These are phyloP conservation scores for Alternaria sp. DNA, from an alignment of 2,329 filamentous ascomycete species.

Conservation along the genomic window DNA sequence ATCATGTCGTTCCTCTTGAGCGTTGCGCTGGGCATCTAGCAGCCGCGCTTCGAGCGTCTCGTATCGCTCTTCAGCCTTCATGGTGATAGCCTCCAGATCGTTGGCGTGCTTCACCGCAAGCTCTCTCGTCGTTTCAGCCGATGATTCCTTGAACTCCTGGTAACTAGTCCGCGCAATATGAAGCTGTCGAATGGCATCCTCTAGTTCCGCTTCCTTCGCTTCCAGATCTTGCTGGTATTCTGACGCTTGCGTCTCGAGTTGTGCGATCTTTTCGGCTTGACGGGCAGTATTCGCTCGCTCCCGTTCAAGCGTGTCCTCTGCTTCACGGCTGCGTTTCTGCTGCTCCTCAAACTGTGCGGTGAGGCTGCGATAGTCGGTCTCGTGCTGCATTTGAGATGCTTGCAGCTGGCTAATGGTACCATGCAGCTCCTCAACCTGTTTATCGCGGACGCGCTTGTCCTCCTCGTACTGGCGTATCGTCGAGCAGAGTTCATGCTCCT, in stretches of 20 bases:
- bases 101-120: conserved; percentile 24
- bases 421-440: conserved; percentile 14
- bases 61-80: conserved; percentile 20
- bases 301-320: conserved; percentile 31
- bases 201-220: conserved; percentile 25
- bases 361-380: conserved; percentile 17
- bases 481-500: conserved; percentile 48
- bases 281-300: conserved; percentile 18
- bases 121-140: conserved; percentile 20
- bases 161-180: conserved; percentile 25
- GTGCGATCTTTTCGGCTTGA: conserved; percentile 30
- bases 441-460: conserved; percentile 10
- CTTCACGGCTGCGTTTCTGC: conserved; percentile 30
- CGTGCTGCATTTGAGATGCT: conserved; percentile 13
- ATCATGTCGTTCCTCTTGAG: conserved; percentile 5
- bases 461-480: conserved; percentile 27
- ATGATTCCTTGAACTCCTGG: conserved; percentile 27
- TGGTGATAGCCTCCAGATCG: conserved; percentile 20
- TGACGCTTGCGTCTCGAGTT: conserved; percentile 25
- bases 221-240: conserved; percentile 27
- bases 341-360: conserved; percentile 40
- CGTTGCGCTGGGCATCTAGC: conserved; percentile 14
- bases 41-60: conserved; percentile 27
- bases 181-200: conserved; percentile 16
- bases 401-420: conserved; percentile 9